These are phyloP conservation scores for Tardiomyces blankii DNA, from an alignment of 1,139 yeast genomes.

Conservation along the genomic window DNA sequence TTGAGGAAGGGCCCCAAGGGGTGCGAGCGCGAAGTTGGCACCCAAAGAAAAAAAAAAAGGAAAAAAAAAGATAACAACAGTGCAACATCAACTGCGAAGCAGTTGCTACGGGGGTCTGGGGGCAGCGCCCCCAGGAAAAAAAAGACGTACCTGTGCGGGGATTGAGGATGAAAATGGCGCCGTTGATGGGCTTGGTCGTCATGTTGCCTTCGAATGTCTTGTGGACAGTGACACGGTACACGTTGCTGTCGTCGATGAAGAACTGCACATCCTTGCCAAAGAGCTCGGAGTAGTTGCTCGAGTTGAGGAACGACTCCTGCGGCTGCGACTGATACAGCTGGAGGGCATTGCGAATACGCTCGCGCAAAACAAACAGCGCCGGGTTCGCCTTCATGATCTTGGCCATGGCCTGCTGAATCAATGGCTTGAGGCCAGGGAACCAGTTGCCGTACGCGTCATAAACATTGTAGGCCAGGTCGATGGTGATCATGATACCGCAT, in stretches of 20 bases:
- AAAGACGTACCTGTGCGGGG: constrained; percentile 44
- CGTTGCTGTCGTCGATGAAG: constrained; percentile 87
- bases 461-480: constrained; percentile 92
- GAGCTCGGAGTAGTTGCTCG: constrained; percentile 81
- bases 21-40: too few relatives aligned
- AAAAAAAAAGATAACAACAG: neutral
- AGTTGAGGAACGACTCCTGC: constrained; percentile 81
- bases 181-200: constrained; percentile 88
- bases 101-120: too few relatives aligned
- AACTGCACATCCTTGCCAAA: constrained; percentile 76
- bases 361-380: constrained; percentile 82
- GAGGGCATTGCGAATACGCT: constrained; percentile 85
- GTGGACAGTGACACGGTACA: constrained; percentile 88
- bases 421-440: constrained; percentile 89
- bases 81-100: too few relatives aligned
- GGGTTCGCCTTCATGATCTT: constrained; percentile 95
- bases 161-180: constrained; percentile 81
- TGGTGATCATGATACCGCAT: constrained; percentile 81
- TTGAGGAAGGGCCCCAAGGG: too few relatives aligned
- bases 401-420: constrained; percentile 84
- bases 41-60: too few relatives aligned
- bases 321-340: constrained; percentile 92
- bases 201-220: constrained; percentile 88
- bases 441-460: constrained; percentile 96
- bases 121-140: too few relatives aligned